Percentiles rank a stretch among this genome's conserved stretches.
Evolutionary conservation across 257 asterid species (phyloP).

Genomic region (Capsicum pubescens): DNA sequence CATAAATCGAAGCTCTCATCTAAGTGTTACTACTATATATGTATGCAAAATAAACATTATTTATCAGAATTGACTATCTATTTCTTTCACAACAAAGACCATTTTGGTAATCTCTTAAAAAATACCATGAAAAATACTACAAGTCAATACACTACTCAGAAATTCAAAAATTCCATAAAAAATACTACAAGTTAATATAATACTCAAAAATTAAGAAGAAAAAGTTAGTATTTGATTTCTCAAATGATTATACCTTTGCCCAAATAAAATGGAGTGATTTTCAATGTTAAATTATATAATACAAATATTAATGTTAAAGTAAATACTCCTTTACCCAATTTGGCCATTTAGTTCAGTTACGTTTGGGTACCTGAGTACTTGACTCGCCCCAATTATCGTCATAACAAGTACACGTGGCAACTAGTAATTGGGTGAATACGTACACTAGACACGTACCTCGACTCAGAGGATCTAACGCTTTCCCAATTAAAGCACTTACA

Average conservation of each 20-base stretch:
- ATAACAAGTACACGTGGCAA: not conserved
- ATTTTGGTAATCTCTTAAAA: too few relatives aligned
- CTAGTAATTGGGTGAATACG: not conserved
- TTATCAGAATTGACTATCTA: not conserved
- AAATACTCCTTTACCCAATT: not conserved
- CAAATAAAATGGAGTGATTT: too few relatives aligned
- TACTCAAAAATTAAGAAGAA: too few relatives aligned
- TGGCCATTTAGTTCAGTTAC: not conserved
- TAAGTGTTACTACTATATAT: too few relatives aligned
- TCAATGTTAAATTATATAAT: too few relatives aligned
- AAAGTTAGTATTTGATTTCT: too few relatives aligned
- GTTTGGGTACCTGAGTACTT: not conserved
- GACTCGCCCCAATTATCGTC: not conserved
- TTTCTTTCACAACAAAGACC: not conserved
- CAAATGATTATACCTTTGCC: not conserved
- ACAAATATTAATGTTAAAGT: too few relatives aligned
- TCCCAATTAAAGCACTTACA: not conserved
- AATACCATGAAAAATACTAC: too few relatives aligned
- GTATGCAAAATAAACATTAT: not conserved
- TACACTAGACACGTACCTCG: not conserved
- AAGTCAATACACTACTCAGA: too few relatives aligned
- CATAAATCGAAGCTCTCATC: too few relatives aligned
- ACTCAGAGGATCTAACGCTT: constrained; percentile 18
- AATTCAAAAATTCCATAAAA: too few relatives aligned
- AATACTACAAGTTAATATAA: too few relatives aligned